Conservation (phyloP, 1,139 yeast genomes). For the Scheffersomyces illinoinensis region DNA sequence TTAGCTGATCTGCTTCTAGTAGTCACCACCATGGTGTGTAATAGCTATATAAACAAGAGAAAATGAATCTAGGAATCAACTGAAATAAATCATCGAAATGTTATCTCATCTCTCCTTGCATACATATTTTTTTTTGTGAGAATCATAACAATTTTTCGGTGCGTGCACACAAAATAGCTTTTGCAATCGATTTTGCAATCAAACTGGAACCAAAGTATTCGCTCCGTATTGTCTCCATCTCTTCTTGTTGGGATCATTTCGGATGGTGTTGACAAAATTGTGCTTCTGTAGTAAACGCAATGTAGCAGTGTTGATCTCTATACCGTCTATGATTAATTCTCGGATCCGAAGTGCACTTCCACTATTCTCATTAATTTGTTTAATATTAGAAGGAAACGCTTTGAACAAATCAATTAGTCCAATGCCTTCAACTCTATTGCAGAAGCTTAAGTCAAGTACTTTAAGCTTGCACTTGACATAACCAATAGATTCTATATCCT, state of each 20-base stretch:
- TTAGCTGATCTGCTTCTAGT: constrained; percentile 16
- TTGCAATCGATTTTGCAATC: constrained; percentile 2
- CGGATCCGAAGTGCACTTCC: constrained; percentile 16
- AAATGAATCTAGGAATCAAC: background rate
- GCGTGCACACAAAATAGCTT: background rate
- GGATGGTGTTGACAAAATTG: constrained; percentile 20
- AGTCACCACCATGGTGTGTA: constrained; percentile 16
- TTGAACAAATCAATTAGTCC: constrained; percentile 38
- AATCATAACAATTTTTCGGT: background rate
- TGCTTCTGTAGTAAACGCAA: constrained; percentile 19
- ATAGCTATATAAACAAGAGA: background rate
- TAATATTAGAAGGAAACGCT: constrained; percentile 12
- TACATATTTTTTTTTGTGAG: background rate
- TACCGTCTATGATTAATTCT: constrained; percentile 34
- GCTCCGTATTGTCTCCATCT: constrained; percentile 42
- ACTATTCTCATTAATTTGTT: background rate
- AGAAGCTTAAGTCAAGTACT: constrained; percentile 39
- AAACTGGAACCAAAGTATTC: constrained; percentile 23
- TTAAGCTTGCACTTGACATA: constrained; percentile 18
- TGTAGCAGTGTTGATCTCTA: constrained; percentile 35
- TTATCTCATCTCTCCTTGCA: background rate
- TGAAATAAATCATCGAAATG: background rate
- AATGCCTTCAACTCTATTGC: constrained; percentile 36
- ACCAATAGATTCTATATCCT: constrained; percentile 22
- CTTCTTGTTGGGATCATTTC: constrained; percentile 26